Evolutionary conservation across 2,329 filamentous ascomycete species (phyloP), one percentile per base, ranked within the genome.

Genomic region (Rasamsonia emersonii): DNA sequence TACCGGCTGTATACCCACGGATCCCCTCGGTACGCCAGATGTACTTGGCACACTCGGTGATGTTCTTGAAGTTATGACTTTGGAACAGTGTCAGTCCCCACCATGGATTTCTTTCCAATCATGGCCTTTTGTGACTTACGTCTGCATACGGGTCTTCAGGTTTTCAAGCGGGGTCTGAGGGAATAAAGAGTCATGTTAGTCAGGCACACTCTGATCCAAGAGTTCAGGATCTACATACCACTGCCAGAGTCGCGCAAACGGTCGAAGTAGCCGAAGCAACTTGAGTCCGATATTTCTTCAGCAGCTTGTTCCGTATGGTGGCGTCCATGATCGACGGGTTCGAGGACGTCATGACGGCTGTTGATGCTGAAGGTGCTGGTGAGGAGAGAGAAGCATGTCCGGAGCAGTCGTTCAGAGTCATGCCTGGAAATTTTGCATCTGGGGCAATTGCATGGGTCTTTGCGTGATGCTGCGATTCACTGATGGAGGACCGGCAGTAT

Each of bases 111-210:
- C 5, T 5, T 15, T n/a, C 5, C 9, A 9, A 15, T 15, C 4
- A 16, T 28, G 18, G 24, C 4, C 11, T 5, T 13, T 11, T 15
- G 9, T 7, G 6, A 49, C 61, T 45, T 47, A 66, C 63, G 62
- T 65, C 50, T 67, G 64, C 63, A 67, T 66, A 19, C 64, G 63
- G 29, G 62, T 65, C 43, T 67, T 67, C 37, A 67, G 42, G 40
- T 67, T 67, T 38, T 67, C 64, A 30, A 67, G 40, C 21, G 64
- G 64, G 28, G 64, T 65, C 63, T 66, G 37, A 11, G 24, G 19
- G 18, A 24, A 18, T 23, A 28, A 31, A 9, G 24, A 19, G 10
- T 23, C 18, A 33, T 20, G 14, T 17, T 18, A 16, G 17, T 17
- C 24, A 38, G 48, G 32, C 50, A 39, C 34, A 37, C 39, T 9